Conservation (phyloP, 176 grass and related monocot genomes). For the Musa itinerans region DNA sequence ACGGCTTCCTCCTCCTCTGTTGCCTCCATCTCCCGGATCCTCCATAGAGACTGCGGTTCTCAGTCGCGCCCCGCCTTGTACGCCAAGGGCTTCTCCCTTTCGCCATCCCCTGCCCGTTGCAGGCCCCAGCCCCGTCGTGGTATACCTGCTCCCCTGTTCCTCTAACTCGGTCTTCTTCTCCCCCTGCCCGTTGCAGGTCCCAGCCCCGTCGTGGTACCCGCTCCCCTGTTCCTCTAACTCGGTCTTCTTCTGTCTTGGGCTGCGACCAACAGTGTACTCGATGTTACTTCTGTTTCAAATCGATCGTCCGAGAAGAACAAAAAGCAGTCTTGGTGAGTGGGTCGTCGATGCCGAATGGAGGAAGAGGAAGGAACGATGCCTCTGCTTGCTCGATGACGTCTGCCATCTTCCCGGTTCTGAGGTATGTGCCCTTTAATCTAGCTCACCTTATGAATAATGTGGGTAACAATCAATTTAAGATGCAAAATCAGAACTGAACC, state of each 20-base stretch:
- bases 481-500: no score
- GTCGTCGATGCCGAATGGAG: slow-evolving; percentile 6
- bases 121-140: background rate
- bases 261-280: background rate
- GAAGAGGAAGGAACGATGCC: slow-evolving; percentile 20
- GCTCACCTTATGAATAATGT: no score
- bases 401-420: slow-evolving; percentile 23
- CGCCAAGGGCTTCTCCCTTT: slow-evolving; percentile 4
- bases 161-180: background rate
- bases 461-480: no score
- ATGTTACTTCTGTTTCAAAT: background rate
- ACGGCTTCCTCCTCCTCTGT: slow-evolving; percentile 17
- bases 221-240: background rate
- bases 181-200: background rate
- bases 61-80: slow-evolving; percentile 8
- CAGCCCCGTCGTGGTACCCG: background rate
- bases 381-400: slow-evolving; percentile 18
- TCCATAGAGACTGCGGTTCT: slow-evolving; percentile 27
- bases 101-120: slow-evolving; percentile 6
- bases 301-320: background rate
- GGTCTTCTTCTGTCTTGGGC: background rate
- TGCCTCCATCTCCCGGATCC: slow-evolving; percentile 65
- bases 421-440: slow-evolving; percentile 19
- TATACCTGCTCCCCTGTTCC: background rate
- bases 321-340: slow-evolving; percentile 6